Evolutionary conservation across 73 alveolate genomes (phyloP), one percentile per base, ranked within the genome.

Genomic region (Breviolum minutum): DNA sequence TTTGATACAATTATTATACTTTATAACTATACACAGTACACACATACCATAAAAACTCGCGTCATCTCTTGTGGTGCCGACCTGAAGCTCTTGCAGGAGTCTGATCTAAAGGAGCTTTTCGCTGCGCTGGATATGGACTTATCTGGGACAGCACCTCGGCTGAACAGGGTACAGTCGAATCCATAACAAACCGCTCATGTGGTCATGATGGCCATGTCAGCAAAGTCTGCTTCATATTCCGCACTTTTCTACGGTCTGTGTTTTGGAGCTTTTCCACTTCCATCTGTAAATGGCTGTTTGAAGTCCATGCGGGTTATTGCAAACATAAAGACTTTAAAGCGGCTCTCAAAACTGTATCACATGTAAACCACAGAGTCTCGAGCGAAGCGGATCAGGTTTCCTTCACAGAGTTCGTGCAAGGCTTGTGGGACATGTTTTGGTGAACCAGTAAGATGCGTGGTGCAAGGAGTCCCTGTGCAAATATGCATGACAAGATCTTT

Each of bases 321-420:
- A 40, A 40, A 3, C 54, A 40, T 40, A 2, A 40, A 40, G 54
- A 40, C 54, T 40, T 40, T 40, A 40, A 40, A 3, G 54, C 54
- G 0, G 54, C 54, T 40, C 54, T 40, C 54, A 40, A 40, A 40
- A 40, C 54, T 40, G 54, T 40, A 40, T 40, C 54, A 40, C 54
- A 40, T 40, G 54, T 40, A 40, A 40, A 40, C 54, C 0, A 40
- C 90, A 48, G 64, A n/a, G 2, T 19, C 64, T 79, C 10, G 17
- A 27, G 86, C 62, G 66, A 29, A 11, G 17, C 62, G 32, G 29
- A 32, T 63, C 8, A 91, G 97, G 97, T 91, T n/a, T 91, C 97
- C 97, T 91, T 91, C 88, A 73, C 74, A 19, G 97, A 91, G 63
- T 91, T 91, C 77, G 97, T 91, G 29, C 88, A 91, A 91, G 97